These are phyloP conservation scores for Pyrenochaeta sp. DNA, from an alignment of 2,329 filamentous ascomycete genomes.

Conservation along the genomic window DNA sequence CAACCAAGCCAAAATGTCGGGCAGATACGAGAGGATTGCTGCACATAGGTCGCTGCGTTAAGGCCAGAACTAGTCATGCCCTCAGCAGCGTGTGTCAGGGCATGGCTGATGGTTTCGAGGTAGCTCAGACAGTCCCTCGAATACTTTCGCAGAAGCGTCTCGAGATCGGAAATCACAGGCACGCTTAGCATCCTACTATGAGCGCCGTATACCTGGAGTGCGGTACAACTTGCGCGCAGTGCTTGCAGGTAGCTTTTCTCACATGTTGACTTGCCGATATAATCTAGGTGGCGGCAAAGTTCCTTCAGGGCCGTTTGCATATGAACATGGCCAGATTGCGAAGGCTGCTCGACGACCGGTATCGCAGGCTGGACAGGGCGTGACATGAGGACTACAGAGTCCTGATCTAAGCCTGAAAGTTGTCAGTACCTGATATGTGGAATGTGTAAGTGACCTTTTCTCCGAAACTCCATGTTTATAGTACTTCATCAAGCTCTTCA, in stretches of 20 bases:
- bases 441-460: too few relatives aligned
- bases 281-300: conserved; percentile 20
- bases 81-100: conserved; percentile 5
- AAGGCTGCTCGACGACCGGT: not conserved
- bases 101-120: conserved; percentile 10
- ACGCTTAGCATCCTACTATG: not conserved
- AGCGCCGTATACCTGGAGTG: conserved; percentile 13
- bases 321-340: not conserved
- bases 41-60: conserved; percentile 6
- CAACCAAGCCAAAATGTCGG: conserved; percentile 37
- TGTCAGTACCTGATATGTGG: too few relatives aligned
- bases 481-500: too few relatives aligned
- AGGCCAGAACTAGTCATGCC: not conserved
- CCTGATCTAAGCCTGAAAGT: not conserved
- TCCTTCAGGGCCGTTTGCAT: conserved; percentile 13
- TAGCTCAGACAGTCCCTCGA: conserved; percentile 19
- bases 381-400: not conserved
- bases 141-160: conserved; percentile 15
- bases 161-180: not conserved
- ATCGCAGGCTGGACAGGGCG: conserved; percentile 7
- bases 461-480: too few relatives aligned
- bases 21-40: conserved; percentile 27
- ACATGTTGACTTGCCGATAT: conserved; percentile 17
- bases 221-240: conserved; percentile 27
- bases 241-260: conserved; percentile 32